Evolutionary conservation across 257 asterid genomes (phyloP).

Genomic region (Leonotis leonurus): DNA sequence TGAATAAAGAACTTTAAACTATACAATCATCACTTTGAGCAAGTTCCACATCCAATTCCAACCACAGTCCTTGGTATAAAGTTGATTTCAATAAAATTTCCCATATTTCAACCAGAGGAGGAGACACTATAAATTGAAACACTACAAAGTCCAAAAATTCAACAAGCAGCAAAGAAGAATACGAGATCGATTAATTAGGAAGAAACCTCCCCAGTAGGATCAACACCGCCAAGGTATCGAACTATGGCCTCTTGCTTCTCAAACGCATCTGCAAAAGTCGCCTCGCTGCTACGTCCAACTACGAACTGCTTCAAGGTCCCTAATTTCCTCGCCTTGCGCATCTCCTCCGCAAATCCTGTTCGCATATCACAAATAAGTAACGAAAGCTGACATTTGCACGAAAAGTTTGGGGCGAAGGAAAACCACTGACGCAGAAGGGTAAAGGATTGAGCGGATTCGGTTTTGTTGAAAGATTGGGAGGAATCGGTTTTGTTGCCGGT

Average conservation of each 20-base stretch:
- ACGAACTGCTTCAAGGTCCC: constrained; percentile 56
- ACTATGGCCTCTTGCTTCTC: constrained; percentile 79
- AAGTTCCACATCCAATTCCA: neutral
- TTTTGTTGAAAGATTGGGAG: too few species aligned
- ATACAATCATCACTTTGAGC: neutral
- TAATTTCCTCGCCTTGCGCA: constrained; percentile 74
- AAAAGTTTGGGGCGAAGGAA: neutral
- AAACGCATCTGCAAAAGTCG: constrained; percentile 59
- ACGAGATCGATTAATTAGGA: neutral
- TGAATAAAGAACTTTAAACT: neutral
- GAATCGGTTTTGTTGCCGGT: constrained; percentile 47
- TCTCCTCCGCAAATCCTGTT: constrained; percentile 75
- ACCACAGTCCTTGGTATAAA: neutral
- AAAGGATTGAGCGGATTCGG: constrained; percentile 38
- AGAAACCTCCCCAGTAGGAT: constrained; percentile 76
- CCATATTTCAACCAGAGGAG: neutral
- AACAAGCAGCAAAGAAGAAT: neutral
- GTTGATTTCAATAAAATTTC: neutral
- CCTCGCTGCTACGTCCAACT: constrained; percentile 73
- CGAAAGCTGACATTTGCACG: neutral
- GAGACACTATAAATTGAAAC: neutral
- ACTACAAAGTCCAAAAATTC: neutral
- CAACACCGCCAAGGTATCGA: constrained; percentile 63
- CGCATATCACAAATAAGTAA: neutral
- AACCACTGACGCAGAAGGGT: constrained; percentile 63